Percentiles rank a stretch among this genome's conserved stretches.
These are phyloP conservation scores for Salvia sclarea DNA, from an alignment of 305 asterid genomes.

Conservation along the genomic window DNA sequence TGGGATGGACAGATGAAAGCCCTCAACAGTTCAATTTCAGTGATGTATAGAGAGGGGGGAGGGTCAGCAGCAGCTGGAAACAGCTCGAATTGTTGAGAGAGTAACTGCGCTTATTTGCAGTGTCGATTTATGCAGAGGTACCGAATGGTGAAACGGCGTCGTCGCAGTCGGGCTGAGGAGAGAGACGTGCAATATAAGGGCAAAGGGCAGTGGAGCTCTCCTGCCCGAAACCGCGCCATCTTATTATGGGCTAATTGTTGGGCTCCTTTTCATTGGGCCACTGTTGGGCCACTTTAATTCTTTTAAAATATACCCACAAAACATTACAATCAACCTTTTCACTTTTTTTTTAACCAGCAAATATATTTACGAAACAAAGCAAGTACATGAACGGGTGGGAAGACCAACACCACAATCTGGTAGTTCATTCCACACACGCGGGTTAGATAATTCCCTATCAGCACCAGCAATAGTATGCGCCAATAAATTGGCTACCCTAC, in stretches of 20 bases:
- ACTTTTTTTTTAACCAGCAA: no score
- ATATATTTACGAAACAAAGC: no score
- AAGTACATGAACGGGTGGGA: no score
- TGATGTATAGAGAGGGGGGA: background rate
- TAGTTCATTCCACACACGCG: no score
- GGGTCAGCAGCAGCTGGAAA: conserved; percentile 25
- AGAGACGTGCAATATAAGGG: conserved; percentile 15
- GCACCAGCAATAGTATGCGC: no score
- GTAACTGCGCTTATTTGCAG: conserved; percentile 2
- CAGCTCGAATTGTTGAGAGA: conserved; percentile 13
- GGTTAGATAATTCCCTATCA: no score
- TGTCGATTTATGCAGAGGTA: conserved; percentile 18
- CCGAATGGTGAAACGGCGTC: conserved; percentile 35
- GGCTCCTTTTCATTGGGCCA: background rate
- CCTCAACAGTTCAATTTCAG: conserved; percentile 25
- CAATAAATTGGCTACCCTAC: no score
- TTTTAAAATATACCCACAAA: no score
- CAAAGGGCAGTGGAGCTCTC: background rate
- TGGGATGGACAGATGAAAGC: conserved; percentile 28
- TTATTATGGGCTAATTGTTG: background rate
- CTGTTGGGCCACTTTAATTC: no score
- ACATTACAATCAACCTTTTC: no score
- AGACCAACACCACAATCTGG: no score
- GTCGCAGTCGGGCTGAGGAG: conserved; percentile 17
- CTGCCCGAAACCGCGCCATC: conserved; percentile 1